phyloP scores from a whole-genome alignment of 2,329 filamentous ascomycete species.

The Colletotrichum echinochloae region DNA sequence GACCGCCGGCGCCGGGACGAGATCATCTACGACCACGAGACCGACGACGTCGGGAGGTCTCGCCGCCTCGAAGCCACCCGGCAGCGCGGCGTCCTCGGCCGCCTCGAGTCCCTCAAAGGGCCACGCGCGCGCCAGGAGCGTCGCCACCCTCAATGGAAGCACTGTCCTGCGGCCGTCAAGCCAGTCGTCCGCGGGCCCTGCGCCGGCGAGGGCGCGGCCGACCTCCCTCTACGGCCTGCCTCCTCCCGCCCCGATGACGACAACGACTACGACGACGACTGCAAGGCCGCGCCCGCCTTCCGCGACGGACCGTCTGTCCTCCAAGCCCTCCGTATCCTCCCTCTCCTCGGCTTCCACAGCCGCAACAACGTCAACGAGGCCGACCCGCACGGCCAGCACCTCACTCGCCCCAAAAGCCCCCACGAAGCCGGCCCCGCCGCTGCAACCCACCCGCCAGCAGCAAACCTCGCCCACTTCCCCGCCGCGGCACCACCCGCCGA shows the following conservation, averaged over 20 bases:
- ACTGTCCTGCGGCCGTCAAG: constrained; percentile 55
- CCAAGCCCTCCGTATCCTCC: constrained; percentile 13
- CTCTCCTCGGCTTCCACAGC: constrained; percentile 18
- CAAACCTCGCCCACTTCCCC: constrained; percentile 10
- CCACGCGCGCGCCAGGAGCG: constrained; percentile 57
- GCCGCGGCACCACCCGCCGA: neutral
- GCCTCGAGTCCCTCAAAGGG: constrained; percentile 40
- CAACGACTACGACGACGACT: constrained; percentile 2
- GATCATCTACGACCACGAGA: constrained; percentile 32
- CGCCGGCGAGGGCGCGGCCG: constrained; percentile 15
- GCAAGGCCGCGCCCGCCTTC: constrained; percentile 22
- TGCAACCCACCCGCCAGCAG: constrained; percentile 50
- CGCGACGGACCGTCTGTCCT: constrained; percentile 12
- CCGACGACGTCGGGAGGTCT: constrained; percentile 48
- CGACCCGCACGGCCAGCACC: constrained; percentile 38
- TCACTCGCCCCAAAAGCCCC: constrained; percentile 21
- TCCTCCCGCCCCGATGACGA: neutral
- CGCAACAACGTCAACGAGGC: constrained; percentile 20
- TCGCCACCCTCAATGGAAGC: constrained; percentile 51
- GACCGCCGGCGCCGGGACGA: constrained; percentile 2
- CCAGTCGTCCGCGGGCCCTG: constrained; percentile 42
- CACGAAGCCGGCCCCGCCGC: constrained; percentile 52
- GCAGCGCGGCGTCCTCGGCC: constrained; percentile 21
- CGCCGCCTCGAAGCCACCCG: constrained; percentile 30
- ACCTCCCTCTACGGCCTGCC: constrained; percentile 34